Base-by-base conservation (phyloP, 2,329 filamentous ascomycete species). In the Shiraia sp. region DNA sequence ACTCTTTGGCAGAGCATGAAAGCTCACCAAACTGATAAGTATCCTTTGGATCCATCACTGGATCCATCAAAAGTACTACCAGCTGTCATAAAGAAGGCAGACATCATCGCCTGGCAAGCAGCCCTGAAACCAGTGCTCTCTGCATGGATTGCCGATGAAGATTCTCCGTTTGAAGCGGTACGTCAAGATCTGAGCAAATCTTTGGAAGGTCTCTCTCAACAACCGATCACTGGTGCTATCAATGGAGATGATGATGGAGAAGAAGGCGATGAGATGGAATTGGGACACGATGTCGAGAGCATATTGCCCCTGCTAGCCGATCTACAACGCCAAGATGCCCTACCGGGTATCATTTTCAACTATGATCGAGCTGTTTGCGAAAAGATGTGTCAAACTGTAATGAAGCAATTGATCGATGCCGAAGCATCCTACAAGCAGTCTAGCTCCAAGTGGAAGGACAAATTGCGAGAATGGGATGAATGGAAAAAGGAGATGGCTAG, bases 311-410 rank as follows among this genome's bases (percentile, higher is more conserved):
- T 88, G 22, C 71, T 86, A 0, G 75, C 72, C 12, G 77, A 82
- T 23, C 73, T 90, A 1, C 79, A 88, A 34, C 71, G 75, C 12
- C 79, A 82, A 41, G 78, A 81, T 40, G 85, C 84, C 0, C 73
- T 92, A 1, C 88, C 87, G 0, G 87, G 85, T 0, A 82, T 92
- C 10, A 65, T 90, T 1, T 92, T 92, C 73, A 88, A 88, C 59
- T 92, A 88, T 53, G 85, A 90, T 50, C 81, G 86, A 33, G 65
- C 66, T 2, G 66, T 72, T 22, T 91, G 88, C 55, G 86, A 90
- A 63, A 63, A 66, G 8, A 78, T 86, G 19, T 77, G 80, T 17
- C 53, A 64, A 16, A 56, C 67, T 0, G 54, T 90, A 0, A 61
- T 85, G 2, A 53, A 65, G 0, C 73, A 81, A 43, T 70, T 90